Evolutionary conservation across 345 rosid genomes (phyloP).

Genomic region (Syzygium jambos): DNA sequence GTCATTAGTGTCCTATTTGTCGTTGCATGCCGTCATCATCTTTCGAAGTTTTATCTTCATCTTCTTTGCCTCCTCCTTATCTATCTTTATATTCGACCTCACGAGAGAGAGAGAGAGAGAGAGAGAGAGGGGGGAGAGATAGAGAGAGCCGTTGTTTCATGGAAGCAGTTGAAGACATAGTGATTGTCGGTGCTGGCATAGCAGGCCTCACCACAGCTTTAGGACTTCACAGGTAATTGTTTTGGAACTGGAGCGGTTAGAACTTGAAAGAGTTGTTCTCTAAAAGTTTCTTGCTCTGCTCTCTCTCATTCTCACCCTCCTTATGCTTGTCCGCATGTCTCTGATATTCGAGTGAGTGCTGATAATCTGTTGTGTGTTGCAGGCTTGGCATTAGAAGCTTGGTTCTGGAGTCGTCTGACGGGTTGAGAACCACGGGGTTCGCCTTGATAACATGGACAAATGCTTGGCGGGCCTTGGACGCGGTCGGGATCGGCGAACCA

Average conservation of each 20-base stretch:
- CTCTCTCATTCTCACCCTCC: background rate
- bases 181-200: conserved; percentile 61
- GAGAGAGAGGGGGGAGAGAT: background rate
- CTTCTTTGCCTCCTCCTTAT: background rate
- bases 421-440: conserved; percentile 47
- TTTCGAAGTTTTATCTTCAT: background rate
- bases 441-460: conserved; percentile 44
- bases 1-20: background rate
- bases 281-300: background rate
- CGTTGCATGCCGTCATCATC: background rate
- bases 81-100: background rate
- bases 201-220: conserved; percentile 55
- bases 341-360: background rate
- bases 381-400: conserved; percentile 66
- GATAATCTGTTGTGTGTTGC: background rate
- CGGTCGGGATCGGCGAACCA: background rate
- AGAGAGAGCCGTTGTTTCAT: background rate
- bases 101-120: background rate
- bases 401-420: conserved; percentile 58
- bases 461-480: conserved; percentile 24
- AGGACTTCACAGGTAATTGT: conserved; percentile 27
- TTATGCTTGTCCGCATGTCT: background rate
- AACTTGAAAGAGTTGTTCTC: background rate
- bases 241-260: background rate
- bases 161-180: conserved; percentile 14